These are phyloP conservation scores for Zygosaccharomyces pseudorouxii DNA, from an alignment of 805 yeast species.

Conservation along the genomic window DNA sequence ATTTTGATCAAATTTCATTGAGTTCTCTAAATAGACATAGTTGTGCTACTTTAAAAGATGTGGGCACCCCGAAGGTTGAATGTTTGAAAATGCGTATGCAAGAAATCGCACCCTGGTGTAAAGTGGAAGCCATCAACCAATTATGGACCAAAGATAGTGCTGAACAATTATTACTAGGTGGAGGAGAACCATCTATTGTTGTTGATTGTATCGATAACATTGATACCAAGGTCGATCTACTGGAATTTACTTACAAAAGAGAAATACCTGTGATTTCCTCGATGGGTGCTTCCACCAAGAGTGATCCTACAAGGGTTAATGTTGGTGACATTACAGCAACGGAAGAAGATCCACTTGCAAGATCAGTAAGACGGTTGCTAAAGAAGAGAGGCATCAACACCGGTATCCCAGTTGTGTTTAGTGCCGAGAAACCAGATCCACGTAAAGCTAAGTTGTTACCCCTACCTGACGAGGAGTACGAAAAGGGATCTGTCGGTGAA, in stretches of 20 bases:
- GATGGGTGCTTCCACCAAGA: constrained; percentile 96
- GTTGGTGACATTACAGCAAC: constrained; percentile 85
- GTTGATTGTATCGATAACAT: constrained; percentile 96
- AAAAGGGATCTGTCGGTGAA: constrained; percentile 60
- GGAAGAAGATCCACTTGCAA: constrained; percentile 89
- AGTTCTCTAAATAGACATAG: constrained; percentile 93
- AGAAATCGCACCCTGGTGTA: constrained; percentile 90
- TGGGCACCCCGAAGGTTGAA: constrained; percentile 85
- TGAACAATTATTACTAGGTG: constrained; percentile 48
- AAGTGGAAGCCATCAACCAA: constrained; percentile 70
- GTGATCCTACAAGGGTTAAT: constrained; percentile 89
- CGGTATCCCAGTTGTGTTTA: constrained; percentile 82
- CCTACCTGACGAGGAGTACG: constrained; percentile 72
- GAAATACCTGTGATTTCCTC: constrained; percentile 73
- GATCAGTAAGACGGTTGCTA: constrained; percentile 79
- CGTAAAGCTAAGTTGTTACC: constrained; percentile 86
- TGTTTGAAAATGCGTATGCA: constrained; percentile 65
- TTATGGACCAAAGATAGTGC: constrained; percentile 71
- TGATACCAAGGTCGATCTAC: constrained; percentile 90
- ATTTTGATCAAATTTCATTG: constrained; percentile 93
- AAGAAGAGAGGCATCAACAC: constrained; percentile 70
- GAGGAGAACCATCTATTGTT: constrained; percentile 62
- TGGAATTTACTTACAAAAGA: constrained; percentile 63
- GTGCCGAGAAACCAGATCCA: constrained; percentile 96
- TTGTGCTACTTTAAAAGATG: constrained; percentile 86